Evolutionary conservation across 2,329 filamentous ascomycete genomes (phyloP).

Genomic region (Aspergillus floridensis): DNA sequence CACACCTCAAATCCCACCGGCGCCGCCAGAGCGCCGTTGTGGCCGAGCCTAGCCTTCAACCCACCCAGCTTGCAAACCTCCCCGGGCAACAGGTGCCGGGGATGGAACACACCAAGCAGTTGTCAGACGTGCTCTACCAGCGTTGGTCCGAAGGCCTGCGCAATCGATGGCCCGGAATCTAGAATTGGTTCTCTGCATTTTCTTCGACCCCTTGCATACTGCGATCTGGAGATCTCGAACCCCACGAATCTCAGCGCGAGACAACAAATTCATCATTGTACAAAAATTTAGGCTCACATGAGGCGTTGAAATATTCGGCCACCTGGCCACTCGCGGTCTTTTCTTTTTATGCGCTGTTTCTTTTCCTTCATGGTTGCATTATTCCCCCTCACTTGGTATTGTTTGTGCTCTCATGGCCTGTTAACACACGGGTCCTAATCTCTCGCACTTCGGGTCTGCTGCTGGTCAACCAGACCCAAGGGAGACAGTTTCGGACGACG

Average conservation of each 20-base stretch:
- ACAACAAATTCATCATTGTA: conserved; percentile 27
- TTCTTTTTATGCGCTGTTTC: conserved; percentile 13
- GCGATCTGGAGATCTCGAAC: not conserved
- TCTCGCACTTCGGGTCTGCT: conserved; percentile 8
- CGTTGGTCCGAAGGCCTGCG: conserved; percentile 85
- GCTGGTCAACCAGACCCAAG: conserved; percentile 11
- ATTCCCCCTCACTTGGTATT: conserved; percentile 8
- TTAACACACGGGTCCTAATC: not conserved
- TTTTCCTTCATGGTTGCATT: conserved; percentile 12
- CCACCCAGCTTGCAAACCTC: conserved; percentile 43
- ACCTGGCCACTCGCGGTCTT: conserved; percentile 6
- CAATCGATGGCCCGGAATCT: conserved; percentile 59
- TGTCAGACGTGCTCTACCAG: conserved; percentile 86
- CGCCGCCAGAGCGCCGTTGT: conserved; percentile 56
- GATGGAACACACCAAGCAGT: conserved; percentile 88
- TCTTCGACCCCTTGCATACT: not conserved
- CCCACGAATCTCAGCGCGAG: not conserved
- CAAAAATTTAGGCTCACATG: conserved; percentile 21
- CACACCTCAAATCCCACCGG: conserved; percentile 76
- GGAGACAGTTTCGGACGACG: not conserved
- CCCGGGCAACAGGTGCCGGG: conserved; percentile 63
- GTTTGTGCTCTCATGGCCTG: not conserved
- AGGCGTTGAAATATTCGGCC: conserved; percentile 25
- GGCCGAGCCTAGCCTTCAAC: conserved; percentile 38
- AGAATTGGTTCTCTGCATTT: not conserved